A percentile compares a stretch with the other conserved stretches of the same genome.
phyloP scores from a whole-genome alignment of 1,139 yeast species.

The Candida dubliniensis region DNA sequence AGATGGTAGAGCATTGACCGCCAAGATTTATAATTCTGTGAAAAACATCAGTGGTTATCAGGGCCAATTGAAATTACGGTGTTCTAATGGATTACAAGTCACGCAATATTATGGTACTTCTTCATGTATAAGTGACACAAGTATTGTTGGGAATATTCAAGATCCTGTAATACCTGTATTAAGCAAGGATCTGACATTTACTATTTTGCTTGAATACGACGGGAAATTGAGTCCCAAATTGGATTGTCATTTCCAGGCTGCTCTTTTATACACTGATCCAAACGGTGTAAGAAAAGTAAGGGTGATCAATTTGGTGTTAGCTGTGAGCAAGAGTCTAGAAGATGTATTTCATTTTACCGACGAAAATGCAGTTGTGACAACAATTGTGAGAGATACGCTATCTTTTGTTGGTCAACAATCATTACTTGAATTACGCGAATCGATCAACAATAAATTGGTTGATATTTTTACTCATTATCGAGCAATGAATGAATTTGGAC shows the following conservation, averaged over 20 bases:
- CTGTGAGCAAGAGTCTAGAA: slow-evolving; percentile 71
- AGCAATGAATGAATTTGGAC: slow-evolving; percentile 51
- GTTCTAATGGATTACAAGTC: slow-evolving; percentile 87
- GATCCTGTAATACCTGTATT: slow-evolving; percentile 77
- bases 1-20: slow-evolving; percentile 67
- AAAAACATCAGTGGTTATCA: slow-evolving; percentile 64
- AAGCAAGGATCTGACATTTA: slow-evolving; percentile 63
- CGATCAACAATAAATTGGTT: slow-evolving; percentile 63
- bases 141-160: slow-evolving; percentile 37
- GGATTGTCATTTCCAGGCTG: slow-evolving; percentile 92
- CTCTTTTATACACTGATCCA: slow-evolving; percentile 76
- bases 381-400: slow-evolving; percentile 73
- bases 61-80: slow-evolving; percentile 80
- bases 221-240: slow-evolving; percentile 68
- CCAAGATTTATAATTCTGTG: slow-evolving; percentile 55
- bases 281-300: slow-evolving; percentile 81
- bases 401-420: slow-evolving; percentile 60
- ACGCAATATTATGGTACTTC: slow-evolving; percentile 68
- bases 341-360: slow-evolving; percentile 84
- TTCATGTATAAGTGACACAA: slow-evolving; percentile 27
- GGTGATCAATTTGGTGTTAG: slow-evolving; percentile 77
- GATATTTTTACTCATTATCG: slow-evolving; percentile 80
- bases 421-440: slow-evolving; percentile 61
- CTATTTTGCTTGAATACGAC: slow-evolving; percentile 74
- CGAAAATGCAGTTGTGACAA: slow-evolving; percentile 71